These are phyloP conservation scores for Osmozyma mogii DNA, from an alignment of 805 yeast species.

Conservation along the genomic window DNA sequence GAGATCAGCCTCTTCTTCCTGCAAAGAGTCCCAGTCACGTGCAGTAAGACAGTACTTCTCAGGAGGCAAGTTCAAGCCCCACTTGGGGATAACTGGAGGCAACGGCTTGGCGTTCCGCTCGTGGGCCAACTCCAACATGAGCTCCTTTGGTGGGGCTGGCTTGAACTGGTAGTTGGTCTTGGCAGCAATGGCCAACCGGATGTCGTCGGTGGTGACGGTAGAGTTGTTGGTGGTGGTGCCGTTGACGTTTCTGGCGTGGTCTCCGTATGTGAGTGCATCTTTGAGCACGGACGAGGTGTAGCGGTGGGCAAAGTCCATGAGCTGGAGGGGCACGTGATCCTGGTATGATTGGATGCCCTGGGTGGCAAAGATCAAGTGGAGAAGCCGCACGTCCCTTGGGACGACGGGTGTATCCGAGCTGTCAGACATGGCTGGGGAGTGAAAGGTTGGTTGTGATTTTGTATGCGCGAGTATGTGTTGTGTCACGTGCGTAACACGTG, in stretches of 20 bases:
- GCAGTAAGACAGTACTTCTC: slow-evolving; percentile 94
- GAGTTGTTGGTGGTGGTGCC: slow-evolving; percentile 28
- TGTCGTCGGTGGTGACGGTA: slow-evolving; percentile 76
- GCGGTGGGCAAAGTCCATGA: slow-evolving; percentile 92
- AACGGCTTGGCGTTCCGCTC: slow-evolving; percentile 85
- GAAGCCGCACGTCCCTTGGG: slow-evolving; percentile 86
- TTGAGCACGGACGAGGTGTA: slow-evolving; percentile 81
- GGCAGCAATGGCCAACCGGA: slow-evolving; percentile 87
- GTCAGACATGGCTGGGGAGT: background rate
- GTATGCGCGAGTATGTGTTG: background rate
- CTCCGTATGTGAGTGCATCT: slow-evolving; percentile 85
- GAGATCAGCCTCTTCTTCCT: slow-evolving; percentile 15
- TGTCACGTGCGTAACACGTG: background rate
- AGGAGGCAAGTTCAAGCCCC: slow-evolving; percentile 93
- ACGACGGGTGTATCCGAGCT: slow-evolving; percentile 21
- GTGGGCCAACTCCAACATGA: slow-evolving; percentile 80
- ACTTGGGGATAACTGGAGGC: slow-evolving; percentile 85
- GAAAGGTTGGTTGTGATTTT: too few species aligned
- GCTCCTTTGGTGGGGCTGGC: slow-evolving; percentile 88
- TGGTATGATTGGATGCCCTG: slow-evolving; percentile 89
- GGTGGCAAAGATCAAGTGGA: slow-evolving; percentile 87
- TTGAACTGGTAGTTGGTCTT: slow-evolving; percentile 94
- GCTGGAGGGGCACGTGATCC: slow-evolving; percentile 90
- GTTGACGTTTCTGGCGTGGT: slow-evolving; percentile 52
- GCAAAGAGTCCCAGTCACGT: slow-evolving; percentile 52